Evolutionary conservation across 352 stramenopile species (phyloP).

Genomic region (Peronospora tabacina): DNA sequence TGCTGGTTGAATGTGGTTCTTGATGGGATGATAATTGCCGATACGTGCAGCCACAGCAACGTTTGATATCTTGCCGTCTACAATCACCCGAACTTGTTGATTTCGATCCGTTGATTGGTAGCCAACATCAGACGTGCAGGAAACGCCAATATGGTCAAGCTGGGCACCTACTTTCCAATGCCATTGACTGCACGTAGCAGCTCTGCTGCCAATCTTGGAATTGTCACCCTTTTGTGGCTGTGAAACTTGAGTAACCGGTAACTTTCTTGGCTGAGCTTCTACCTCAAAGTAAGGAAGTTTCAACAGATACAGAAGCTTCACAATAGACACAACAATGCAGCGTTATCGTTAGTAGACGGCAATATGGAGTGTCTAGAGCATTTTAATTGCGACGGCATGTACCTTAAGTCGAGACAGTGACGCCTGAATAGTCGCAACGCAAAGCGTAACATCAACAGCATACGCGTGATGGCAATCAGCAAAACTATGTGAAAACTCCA

Average conservation of each 20-base stretch:
- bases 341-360: conserved; percentile 6
- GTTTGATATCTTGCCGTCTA: conserved; percentile 15
- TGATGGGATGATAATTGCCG: conserved; percentile 36
- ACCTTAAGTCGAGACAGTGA: conserved; percentile 35
- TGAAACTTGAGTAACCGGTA: background rate
- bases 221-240: conserved; percentile 2
- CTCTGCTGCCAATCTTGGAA: background rate
- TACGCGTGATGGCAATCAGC: conserved; percentile 15
- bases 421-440: conserved; percentile 17
- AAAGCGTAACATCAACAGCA: conserved; percentile 15
- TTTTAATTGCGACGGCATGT: background rate
- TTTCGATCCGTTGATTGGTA: conserved; percentile 6
- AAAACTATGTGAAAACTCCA: conserved; percentile 22
- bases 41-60: conserved; percentile 29
- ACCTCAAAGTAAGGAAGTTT: conserved; percentile 24
- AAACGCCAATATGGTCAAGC: conserved; percentile 16
- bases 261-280: conserved; percentile 1
- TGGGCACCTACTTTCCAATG: conserved; percentile 29
- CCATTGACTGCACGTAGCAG: conserved; percentile 10
- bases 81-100: conserved; percentile 6
- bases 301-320: conserved; percentile 38
- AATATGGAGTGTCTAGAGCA: background rate
- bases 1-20: conserved; percentile 4
- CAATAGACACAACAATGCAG: conserved; percentile 2
- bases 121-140: conserved; percentile 22